Base-by-base conservation (phyloP, 2,329 filamentous ascomycete species). In the Cladosporium phlei region DNA sequence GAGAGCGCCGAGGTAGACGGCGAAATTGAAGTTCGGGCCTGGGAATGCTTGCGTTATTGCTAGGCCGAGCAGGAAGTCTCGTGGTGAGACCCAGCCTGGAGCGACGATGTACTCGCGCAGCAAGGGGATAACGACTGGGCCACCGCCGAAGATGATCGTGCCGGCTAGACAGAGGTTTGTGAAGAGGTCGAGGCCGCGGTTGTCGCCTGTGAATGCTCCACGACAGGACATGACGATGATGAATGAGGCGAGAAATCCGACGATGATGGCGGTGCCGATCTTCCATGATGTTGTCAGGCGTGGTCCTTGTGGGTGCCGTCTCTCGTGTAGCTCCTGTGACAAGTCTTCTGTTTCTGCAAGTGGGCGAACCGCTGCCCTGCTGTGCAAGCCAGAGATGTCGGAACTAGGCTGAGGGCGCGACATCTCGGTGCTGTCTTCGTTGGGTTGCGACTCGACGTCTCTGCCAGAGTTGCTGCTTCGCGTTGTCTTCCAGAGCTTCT, bases 91-190 rank as follows among this genome's bases (percentile, higher is more conserved):
- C 83, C 83, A 88, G 5, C 80, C 80, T 19, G 83, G 80, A 0
- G 74, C 72, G 0, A 87, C 85, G 27, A 87, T 52, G 37, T 70
- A 70, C 9, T 61, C 56, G 39, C 67, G 66, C 0, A 72, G 59
- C 0, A 71, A 60, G 1, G 68, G 70, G 38, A 73, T 71, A 0
- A 72, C 69, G 19, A 71, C 69, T 2, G 69, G 70, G 0, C 69
- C 69, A 28, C 69, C 69, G 21, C 69, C 69, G 53, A 72, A 72
- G 49, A 72, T 72, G 49, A 72, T 70, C 1, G 84, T 88, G 0
- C 84, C 85, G 0, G 84, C 85, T 0, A 88, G 78, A 56, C 83
- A 87, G 66, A 88, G 77, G 61, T 86, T 88, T 4, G 82, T 72
- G 55, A 88, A 88, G 19, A 88, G 73, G 38, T 75, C 70, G 54